Base-by-base conservation (phyloP, 2,329 filamentous ascomycete species). In the Lanzia echinophila region DNA sequence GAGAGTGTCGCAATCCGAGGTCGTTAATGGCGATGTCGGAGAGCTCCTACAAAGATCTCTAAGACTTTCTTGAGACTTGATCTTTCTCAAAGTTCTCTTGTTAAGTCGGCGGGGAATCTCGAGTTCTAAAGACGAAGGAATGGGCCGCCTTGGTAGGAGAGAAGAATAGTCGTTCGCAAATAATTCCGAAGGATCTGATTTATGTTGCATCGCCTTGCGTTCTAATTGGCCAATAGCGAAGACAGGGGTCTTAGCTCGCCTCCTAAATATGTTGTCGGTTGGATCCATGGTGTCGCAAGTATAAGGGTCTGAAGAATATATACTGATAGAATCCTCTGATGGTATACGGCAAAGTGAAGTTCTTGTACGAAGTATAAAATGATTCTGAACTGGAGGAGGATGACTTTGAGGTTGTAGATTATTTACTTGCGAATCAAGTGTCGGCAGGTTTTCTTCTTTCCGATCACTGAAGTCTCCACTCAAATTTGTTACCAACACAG, bases 21-120 rank as follows among this genome's bases (percentile, higher is more conserved):
- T 22, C 31, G 20, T 32, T 19, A 24, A 53, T 32, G 54, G 32
- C 22, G 39, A 52, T 22, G 11, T n/a, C 12, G 48, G 28, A n/a
- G 47, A 43, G 47, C 41, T 39, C 42, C 58, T 60, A 19, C 62
- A 56, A 1, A 64, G 41, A 46, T 63, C 63, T 31, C 65, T 56
- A 32, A 67, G 56, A 58, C 61, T 62, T 6, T 60, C 42, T 45
- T 66, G 65, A 11, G 61, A 64, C 55, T 67, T 65, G 39, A 66
- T 61, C 49, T 65, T 67, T 17, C 65, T 53, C 6, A 67, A 49
- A 15, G 49, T 44, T 39, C 56, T 53, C 39, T 56, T 50, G 19
- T n/a, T 22, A 1, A 56, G 53, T 11, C 2, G 38, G 19, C 17
- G 38, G 19, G 38, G 48, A 33, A 51, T 36, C 15, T 50, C 28